Percentiles rank a stretch among this genome's conserved stretches.
phyloP scores from a whole-genome alignment of 257 asterid species.

The Cinchona pubescens region DNA sequence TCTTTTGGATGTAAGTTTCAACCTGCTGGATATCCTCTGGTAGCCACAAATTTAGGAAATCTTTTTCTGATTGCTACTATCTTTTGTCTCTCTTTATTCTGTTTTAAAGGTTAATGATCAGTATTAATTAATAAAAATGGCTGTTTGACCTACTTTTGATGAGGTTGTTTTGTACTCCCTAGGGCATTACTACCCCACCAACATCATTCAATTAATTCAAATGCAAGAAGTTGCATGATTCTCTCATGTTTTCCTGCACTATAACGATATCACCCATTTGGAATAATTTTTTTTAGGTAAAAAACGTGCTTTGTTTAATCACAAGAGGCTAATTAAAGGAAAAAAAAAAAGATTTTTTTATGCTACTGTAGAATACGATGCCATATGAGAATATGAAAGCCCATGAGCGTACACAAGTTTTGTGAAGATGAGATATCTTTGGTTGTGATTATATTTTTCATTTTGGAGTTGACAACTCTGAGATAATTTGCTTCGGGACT shows the following conservation, averaged over 20 bases:
- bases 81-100: not conserved
- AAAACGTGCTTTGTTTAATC: not conserved
- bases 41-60: conserved; percentile 2
- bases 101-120: not conserved
- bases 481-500: too few relatives aligned
- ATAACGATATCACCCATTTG: not conserved
- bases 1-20: too few relatives aligned
- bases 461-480: too few relatives aligned
- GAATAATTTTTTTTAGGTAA: not conserved
- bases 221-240: not conserved
- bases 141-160: not conserved
- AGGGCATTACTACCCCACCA: not conserved
- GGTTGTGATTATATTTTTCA: too few relatives aligned
- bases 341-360: not conserved
- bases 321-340: not conserved
- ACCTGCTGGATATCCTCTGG: not conserved
- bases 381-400: not conserved
- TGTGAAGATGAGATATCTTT: too few relatives aligned
- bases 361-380: not conserved
- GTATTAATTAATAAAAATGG: not conserved
- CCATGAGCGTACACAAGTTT: not conserved
- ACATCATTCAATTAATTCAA: not conserved
- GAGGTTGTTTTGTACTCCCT: not conserved
- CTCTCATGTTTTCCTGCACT: not conserved
- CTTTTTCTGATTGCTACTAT: not conserved